Evolutionary conservation across 208 protist species (phyloP).

Genomic region (Leishmania tarentolae): DNA sequence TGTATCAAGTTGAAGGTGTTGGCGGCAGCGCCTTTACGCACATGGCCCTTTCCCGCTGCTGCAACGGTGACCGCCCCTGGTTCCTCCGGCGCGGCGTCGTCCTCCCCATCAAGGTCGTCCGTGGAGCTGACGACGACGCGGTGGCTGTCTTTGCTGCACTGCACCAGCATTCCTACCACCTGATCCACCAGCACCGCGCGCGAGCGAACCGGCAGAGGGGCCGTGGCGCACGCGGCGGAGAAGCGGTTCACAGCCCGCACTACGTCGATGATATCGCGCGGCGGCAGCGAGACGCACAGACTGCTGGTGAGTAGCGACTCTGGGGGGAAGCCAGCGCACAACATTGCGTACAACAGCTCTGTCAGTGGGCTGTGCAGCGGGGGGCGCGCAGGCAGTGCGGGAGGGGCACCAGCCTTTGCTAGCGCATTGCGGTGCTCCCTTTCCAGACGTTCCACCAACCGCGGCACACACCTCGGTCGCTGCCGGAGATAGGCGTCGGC

Average conservation of each 20-base stretch:
- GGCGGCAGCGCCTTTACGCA: background rate
- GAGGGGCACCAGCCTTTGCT: background rate
- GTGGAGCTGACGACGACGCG: slow-evolving; percentile 13
- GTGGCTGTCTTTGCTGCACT: slow-evolving; percentile 20
- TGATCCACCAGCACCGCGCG: slow-evolving; percentile 28
- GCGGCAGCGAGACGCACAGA: slow-evolving; percentile 52
- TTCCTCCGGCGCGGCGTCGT: background rate
- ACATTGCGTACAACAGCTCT: slow-evolving; percentile 54
- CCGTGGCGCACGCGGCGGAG: slow-evolving; percentile 38
- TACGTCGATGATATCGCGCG: slow-evolving; percentile 53
- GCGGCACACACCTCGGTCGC: background rate
- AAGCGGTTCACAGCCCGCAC: slow-evolving; percentile 47
- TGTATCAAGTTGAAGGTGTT: background rate
- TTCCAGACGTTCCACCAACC: slow-evolving; percentile 20
- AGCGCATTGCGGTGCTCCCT: slow-evolving; percentile 5
- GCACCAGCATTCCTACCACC: slow-evolving; percentile 11
- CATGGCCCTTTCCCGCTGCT: background rate
- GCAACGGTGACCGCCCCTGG: background rate
- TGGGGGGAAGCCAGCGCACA: slow-evolving; percentile 60
- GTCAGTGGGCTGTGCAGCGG: slow-evolving; percentile 30
- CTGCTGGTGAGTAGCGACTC: slow-evolving; percentile 57
- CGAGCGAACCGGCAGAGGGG: slow-evolving; percentile 49
- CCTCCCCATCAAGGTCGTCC: background rate
- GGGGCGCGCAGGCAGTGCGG: slow-evolving; percentile 23
- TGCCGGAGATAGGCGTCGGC: slow-evolving; percentile 17